A percentile compares a stretch with the other conserved stretches of the same genome.
phyloP scores from a whole-genome alignment of 2,329 filamentous ascomycete species.

The Leptographium lundbergii region DNA sequence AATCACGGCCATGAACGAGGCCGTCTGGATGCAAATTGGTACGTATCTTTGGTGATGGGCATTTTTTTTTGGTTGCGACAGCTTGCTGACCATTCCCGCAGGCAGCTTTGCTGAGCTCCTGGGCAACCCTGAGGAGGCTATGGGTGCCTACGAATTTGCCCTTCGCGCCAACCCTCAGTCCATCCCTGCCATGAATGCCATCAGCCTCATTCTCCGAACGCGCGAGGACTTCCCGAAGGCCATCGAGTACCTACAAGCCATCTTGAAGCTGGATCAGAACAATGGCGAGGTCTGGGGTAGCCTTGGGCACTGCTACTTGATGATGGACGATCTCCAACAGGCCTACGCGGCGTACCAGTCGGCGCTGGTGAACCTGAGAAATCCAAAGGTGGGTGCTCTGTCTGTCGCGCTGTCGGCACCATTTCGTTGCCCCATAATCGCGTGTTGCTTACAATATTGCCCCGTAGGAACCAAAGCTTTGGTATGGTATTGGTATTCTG shows the following conservation, averaged over 20 bases:
- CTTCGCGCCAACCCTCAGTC: slow-evolving; percentile 81
- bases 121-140: slow-evolving; percentile 78
- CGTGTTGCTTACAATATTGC: too few relatives aligned
- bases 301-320: slow-evolving; percentile 92
- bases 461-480: slow-evolving; percentile 72
- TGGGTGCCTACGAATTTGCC: slow-evolving; percentile 82
- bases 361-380: slow-evolving; percentile 80
- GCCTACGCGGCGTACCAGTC: slow-evolving; percentile 96
- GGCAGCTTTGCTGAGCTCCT: slow-evolving; percentile 79
- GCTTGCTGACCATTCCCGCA: slow-evolving; percentile 27
- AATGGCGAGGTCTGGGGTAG: slow-evolving; percentile 97
- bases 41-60: slow-evolving; percentile 23
- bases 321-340: slow-evolving; percentile 97
- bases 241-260: slow-evolving; percentile 82
- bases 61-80: slow-evolving; percentile 3
- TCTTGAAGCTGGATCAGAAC: slow-evolving; percentile 74
- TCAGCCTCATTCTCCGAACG: slow-evolving; percentile 79
- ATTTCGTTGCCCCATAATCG: not conserved
- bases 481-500: slow-evolving; percentile 96
- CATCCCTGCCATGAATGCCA: slow-evolving; percentile 83
- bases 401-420: not conserved
- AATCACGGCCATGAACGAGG: slow-evolving; percentile 69
- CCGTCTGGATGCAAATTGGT: slow-evolving; percentile 89
- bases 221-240: slow-evolving; percentile 91
- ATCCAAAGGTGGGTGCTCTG: slow-evolving; percentile 61